phyloP scores from a whole-genome alignment of 1,139 yeast species.

The Lizanozyma gosingica region DNA sequence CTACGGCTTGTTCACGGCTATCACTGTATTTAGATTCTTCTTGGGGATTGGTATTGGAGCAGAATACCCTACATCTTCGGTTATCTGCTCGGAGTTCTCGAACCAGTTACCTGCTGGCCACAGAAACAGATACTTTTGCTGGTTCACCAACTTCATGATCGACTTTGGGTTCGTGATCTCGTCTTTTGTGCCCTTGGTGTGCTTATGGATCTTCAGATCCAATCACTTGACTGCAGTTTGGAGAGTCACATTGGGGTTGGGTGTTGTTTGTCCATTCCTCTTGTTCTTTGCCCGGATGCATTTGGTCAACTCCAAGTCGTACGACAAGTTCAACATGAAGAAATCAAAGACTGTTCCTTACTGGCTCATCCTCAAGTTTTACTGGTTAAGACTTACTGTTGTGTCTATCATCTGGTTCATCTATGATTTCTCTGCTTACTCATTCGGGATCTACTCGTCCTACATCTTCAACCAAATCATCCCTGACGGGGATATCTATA shows the following conservation, averaged over 20 bases:
- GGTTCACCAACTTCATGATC: conserved; percentile 86
- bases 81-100: conserved; percentile 90
- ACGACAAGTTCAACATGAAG: conserved; percentile 62
- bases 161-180: conserved; percentile 80
- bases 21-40: conserved; percentile 79
- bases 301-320: conserved; percentile 65
- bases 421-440: conserved; percentile 81
- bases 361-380: conserved; percentile 61
- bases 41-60: conserved; percentile 83
- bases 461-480: conserved; percentile 53
- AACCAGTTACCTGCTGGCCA: conserved; percentile 67
- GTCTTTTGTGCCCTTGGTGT: conserved; percentile 78
- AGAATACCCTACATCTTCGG: conserved; percentile 90
- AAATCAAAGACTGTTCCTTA: conserved; percentile 54
- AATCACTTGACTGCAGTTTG: conserved; percentile 74
- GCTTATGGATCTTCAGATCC: conserved; percentile 72
- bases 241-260: conserved; percentile 87
- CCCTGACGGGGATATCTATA: conserved; percentile 55
- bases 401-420: conserved; percentile 82
- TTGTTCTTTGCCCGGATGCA: conserved; percentile 70
- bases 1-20: conserved; percentile 69
- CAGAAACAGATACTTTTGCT: conserved; percentile 81
- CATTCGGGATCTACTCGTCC: conserved; percentile 78
- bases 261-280: conserved; percentile 82
- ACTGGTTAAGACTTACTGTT: conserved; percentile 70